Evolutionary conservation across 2,329 filamentous ascomycete genomes (phyloP), one percentile per base, ranked within the genome.

Genomic region (Aphanocladium album): DNA sequence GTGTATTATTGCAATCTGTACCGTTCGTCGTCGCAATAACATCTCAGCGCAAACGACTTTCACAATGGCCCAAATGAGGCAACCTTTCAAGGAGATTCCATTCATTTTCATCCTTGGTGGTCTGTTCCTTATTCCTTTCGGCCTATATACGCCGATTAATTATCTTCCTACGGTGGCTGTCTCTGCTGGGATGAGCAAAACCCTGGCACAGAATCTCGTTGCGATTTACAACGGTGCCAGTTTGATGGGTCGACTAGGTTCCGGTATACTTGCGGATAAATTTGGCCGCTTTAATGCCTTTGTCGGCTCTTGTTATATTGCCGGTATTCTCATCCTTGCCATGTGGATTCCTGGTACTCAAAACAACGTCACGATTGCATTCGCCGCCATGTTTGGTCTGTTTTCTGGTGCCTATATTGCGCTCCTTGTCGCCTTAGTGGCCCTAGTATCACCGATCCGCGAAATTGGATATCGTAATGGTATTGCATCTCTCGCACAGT

Each of bases 391-490:
- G 2, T 72, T 68, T 61, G 71, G 71, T 11, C 63, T 72, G 45
- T 64, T 66, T 25, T 71, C 70, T 0, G 71, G 70, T 19, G 67
- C 69, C 27, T 67, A 66, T 33, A 66, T 72, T 46, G 62, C 65
- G 12, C 61, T 73, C 7, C 58, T 64, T n/a, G 65, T 65, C 2
- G 68, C 67, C 5, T 62, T 70, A 16, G 59, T 68, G 14, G 70
- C 69, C 1, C 79, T 84, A 60, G 81, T 86, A 55, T 80, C 79
- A 0, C 79, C 82, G 54, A 74, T 83, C 47, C 72, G 76, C 4
- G 76, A 83, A 64, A 78, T 86, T 11, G 84, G 83, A 1, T 75
- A 81, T 1, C 74, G 83, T 5, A 82, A 77, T 5, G 83, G 83
- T n/a, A 60, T 65, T 14, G 47, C 62, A 19, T 62, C 58, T 9